These are phyloP conservation scores for Aphanomyces stellatus DNA, from an alignment of 352 stramenopile species.

Conservation along the genomic window DNA sequence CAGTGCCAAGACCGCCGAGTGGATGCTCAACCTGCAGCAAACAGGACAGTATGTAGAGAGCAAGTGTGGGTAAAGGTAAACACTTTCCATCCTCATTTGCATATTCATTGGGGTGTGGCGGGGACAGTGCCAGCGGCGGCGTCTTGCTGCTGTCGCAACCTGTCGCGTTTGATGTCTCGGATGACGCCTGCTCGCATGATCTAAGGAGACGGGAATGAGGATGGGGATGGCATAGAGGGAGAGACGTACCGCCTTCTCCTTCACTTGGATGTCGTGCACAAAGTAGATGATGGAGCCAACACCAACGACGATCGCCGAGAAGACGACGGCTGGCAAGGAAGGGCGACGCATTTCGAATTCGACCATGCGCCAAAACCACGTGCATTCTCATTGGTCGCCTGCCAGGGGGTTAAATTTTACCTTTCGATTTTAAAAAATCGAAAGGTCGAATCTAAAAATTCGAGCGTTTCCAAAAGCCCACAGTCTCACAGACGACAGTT, in stretches of 20 bases:
- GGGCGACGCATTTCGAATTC: not conserved
- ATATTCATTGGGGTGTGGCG: too few species aligned
- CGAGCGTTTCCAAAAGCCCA: too few species aligned
- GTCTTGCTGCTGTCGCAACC: constrained; percentile 11
- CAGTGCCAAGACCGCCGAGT: not conserved
- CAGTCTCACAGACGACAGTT: too few species aligned
- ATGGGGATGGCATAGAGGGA: not conserved
- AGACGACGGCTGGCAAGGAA: not conserved
- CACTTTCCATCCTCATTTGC: too few species aligned
- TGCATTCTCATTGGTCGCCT: too few species aligned
- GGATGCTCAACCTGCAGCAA: not conserved
- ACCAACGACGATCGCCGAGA: not conserved
- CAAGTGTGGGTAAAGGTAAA: not conserved
- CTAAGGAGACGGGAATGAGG: not conserved
- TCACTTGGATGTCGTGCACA: constrained; percentile 16
- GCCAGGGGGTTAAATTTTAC: too few species aligned
- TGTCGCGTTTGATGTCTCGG: constrained; percentile 16
- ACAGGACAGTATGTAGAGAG: constrained; percentile 14
- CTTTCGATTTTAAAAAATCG: too few species aligned
- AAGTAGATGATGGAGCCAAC: constrained; percentile 8
- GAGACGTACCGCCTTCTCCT: constrained; percentile 6
- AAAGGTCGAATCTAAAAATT: too few species aligned
- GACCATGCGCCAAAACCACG: too few species aligned
- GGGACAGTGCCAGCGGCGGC: too few species aligned
- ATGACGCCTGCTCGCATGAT: constrained; percentile 17